A percentile compares a stretch with the other conserved stretches of the same genome.
phyloP scores from a whole-genome alignment of 306 rosid species.

The Prunus salicina region DNA sequence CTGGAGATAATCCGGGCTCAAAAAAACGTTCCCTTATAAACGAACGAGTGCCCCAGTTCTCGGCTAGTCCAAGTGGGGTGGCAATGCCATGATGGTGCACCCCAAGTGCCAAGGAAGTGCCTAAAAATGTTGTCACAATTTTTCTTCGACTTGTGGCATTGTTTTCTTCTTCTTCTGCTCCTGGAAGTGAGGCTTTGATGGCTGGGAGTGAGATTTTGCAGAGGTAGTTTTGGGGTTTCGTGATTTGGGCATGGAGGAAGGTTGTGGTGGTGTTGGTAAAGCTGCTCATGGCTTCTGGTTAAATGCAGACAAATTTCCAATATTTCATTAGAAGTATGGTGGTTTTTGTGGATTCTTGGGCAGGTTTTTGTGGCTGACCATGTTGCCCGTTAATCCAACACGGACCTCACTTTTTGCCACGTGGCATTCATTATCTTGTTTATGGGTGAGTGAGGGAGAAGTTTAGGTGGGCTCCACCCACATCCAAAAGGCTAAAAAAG shows the following conservation, averaged over 20 bases:
- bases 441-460: neutral
- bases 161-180: conserved; percentile 19
- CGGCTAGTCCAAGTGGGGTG: conserved; percentile 46
- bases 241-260: conserved; percentile 47
- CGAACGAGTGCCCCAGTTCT: conserved; percentile 80
- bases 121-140: conserved; percentile 44
- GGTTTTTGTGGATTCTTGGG: conserved; percentile 30
- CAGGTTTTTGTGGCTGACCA: conserved; percentile 33
- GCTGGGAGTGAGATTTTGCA: neutral
- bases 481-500: no score
- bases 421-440: conserved; percentile 42
- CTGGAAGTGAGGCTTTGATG: conserved; percentile 20
- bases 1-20: conserved; percentile 72
- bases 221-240: conserved; percentile 24
- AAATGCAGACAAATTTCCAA: neutral
- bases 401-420: conserved; percentile 40
- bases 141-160: conserved; percentile 45
- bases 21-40: conserved; percentile 62
- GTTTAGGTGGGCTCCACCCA: no score
- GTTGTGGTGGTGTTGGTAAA: conserved; percentile 56
- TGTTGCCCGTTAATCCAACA: conserved; percentile 18
- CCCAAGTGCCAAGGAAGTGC: conserved; percentile 39
- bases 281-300: conserved; percentile 51
- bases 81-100: conserved; percentile 1
- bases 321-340: neutral